Conservation (phyloP, 768 basidiomycete species). For the Auricularia sp. region DNA sequence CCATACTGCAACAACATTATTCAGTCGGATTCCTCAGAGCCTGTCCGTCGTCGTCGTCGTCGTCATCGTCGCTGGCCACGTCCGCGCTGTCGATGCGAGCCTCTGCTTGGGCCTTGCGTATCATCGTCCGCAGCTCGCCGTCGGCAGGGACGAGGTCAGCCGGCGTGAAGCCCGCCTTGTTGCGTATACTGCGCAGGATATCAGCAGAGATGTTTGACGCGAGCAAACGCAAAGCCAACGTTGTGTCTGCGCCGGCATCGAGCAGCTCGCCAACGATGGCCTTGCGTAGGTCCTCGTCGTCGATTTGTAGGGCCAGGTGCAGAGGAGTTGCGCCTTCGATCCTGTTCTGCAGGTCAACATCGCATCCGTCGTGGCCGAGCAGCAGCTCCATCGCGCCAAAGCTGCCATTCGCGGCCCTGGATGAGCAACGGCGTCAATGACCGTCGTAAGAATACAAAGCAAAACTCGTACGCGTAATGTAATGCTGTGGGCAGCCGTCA, state of each 20-base stretch:
- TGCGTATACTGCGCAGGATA: constrained; percentile 44
- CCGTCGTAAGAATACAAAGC: not conserved
- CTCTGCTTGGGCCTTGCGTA: constrained; percentile 47
- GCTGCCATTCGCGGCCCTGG: constrained; percentile 46
- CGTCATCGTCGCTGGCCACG: constrained; percentile 46
- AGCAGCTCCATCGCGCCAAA: constrained; percentile 61
- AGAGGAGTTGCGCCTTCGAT: constrained; percentile 66
- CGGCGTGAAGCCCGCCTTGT: constrained; percentile 53
- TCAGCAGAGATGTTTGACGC: not conserved
- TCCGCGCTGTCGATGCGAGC: constrained; percentile 46
- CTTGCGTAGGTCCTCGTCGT: constrained; percentile 43
- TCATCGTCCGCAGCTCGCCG: constrained; percentile 40
- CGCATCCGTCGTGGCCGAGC: constrained; percentile 64
- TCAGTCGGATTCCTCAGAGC: not conserved
- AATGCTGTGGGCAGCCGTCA: constrained; percentile 34
- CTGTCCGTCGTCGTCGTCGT: not conserved
- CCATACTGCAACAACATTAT: not conserved
- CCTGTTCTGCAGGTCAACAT: constrained; percentile 69
- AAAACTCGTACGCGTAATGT: constrained; percentile 53
- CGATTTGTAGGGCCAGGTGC: constrained; percentile 52
- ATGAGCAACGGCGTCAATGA: not conserved
- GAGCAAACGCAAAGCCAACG: constrained; percentile 30
- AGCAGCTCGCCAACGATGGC: constrained; percentile 54
- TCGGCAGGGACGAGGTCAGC: constrained; percentile 45
- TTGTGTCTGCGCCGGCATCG: constrained; percentile 70